These are phyloP conservation scores for Neurospora sp. DNA, from an alignment of 495 filamentous ascomycete species.

Conservation along the genomic window DNA sequence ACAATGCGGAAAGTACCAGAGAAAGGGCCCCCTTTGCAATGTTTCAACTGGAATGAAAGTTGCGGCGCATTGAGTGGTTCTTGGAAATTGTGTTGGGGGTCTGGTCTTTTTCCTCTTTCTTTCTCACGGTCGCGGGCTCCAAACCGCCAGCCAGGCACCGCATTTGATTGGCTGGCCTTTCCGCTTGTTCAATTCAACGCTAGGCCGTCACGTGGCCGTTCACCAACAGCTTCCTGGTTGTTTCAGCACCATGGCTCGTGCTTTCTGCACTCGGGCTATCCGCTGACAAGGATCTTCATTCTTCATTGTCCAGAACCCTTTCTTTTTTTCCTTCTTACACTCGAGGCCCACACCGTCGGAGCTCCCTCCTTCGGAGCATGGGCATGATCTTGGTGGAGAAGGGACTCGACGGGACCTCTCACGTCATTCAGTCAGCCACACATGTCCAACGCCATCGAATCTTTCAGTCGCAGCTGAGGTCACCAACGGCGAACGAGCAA, in stretches of 20 bases:
- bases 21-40: neutral
- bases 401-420: neutral
- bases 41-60: neutral
- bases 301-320: neutral
- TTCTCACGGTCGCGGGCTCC: neutral
- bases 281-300: neutral
- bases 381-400: neutral
- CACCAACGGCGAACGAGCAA: neutral
- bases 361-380: neutral
- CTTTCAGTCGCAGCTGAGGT: neutral
- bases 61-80: neutral
- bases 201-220: neutral
- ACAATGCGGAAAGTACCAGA: neutral
- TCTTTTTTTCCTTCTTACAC: neutral
- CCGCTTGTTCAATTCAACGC: neutral
- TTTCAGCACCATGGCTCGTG: neutral
- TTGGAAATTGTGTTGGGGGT: slow-evolving; percentile 4
- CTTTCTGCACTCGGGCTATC: neutral
- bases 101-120: slow-evolving; percentile 1
- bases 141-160: neutral
- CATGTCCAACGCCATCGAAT: neutral
- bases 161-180: neutral
- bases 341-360: neutral
- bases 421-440: neutral
- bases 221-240: neutral